Evolutionary conservation across 768 basidiomycete genomes (phyloP), one percentile per base, ranked within the genome.

Genomic region (Lactarius deliciosus): DNA sequence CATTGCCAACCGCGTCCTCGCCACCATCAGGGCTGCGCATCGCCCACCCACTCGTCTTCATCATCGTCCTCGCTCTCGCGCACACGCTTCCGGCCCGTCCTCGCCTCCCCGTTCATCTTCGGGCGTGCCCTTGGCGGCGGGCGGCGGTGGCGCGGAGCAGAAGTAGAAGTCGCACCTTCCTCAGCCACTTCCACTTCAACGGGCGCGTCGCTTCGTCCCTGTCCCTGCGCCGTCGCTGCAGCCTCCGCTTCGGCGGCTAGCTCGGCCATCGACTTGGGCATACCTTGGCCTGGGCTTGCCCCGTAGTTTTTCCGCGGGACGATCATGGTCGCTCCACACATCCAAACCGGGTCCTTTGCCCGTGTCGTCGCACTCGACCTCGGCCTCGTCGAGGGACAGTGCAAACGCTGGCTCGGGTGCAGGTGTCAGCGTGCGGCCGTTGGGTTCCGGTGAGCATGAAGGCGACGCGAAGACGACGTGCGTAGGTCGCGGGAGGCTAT

Each of bases 401-500:
- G 2, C 65, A 34, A 61, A 62, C n/a, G 63, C 57, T 2, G 64
- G 66, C 25, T 60, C 63, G 18, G 57, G 34, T 22, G 68, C 64
- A 25, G 63, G 65, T 28, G 64, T 62, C 1, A 65, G 68, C 34
- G 64, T 63, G 20, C 50, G 38, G 25, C 68, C 64, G 45, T 69
- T 25, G 47, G 66, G 60, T 18, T 15, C 38, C n/a, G 65, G 67
- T 1, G 68, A 59, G 61, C 55, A 57, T n/a, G 64, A 67, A 36
- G 64, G 68, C 5, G 68, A 69, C 5, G 64, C 43, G 45, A 70
- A 67, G 5, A 63, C 69, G 34, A 60, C 74, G 71, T 72, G 75
- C 8, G 79, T 81, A 72, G 83, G 82, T 68, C 85, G 86, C 1
- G 92, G 92, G 32, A 94, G 77, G 64, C 82, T 82, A 74, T 86